Evolutionary conservation across 306 rosid genomes (phyloP).

Genomic region (Lithocarpus polystachyus): DNA sequence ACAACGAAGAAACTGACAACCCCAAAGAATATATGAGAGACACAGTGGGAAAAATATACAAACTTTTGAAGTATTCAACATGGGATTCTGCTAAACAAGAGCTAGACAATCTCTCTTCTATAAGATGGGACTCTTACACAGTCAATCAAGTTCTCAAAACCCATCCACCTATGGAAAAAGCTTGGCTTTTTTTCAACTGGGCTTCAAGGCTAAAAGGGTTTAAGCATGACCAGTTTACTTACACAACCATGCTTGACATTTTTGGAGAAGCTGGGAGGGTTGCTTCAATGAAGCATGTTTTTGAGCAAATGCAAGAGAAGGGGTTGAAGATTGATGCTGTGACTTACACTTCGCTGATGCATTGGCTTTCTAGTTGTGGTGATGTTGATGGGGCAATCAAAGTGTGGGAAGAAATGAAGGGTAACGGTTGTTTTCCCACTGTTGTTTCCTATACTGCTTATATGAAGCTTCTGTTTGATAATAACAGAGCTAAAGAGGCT

Average conservation of each 20-base stretch:
- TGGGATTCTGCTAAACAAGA: slow-evolving; percentile 67
- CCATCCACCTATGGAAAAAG: slow-evolving; percentile 90
- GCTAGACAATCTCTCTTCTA: slow-evolving; percentile 36
- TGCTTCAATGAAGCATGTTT: slow-evolving; percentile 71
- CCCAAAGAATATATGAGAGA: slow-evolving; percentile 49
- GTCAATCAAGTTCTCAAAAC: slow-evolving; percentile 73
- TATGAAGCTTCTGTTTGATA: slow-evolving; percentile 58
- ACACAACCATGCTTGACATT: slow-evolving; percentile 77
- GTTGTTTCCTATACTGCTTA: slow-evolving; percentile 80
- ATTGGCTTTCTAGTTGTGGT: slow-evolving; percentile 69
- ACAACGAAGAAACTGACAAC: slow-evolving; percentile 9
- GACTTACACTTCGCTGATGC: slow-evolving; percentile 80
- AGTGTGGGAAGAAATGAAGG: slow-evolving; percentile 76
- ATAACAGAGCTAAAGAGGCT: slow-evolving; percentile 51
- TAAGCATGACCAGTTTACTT: slow-evolving; percentile 83
- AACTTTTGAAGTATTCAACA: slow-evolving; percentile 46
- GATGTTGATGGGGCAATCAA: slow-evolving; percentile 57
- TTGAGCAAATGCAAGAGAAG: slow-evolving; percentile 66
- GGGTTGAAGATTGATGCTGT: slow-evolving; percentile 60
- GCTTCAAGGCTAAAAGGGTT: slow-evolving; percentile 48
- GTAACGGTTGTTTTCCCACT: slow-evolving; percentile 49
- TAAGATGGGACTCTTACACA: slow-evolving; percentile 87
- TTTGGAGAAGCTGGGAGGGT: slow-evolving; percentile 92
- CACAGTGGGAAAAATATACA: slow-evolving; percentile 41
- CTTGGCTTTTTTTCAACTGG: slow-evolving; percentile 87